phyloP scores from a whole-genome alignment of 2,329 filamentous ascomycete species.

The Scedosporium minutisporum region DNA sequence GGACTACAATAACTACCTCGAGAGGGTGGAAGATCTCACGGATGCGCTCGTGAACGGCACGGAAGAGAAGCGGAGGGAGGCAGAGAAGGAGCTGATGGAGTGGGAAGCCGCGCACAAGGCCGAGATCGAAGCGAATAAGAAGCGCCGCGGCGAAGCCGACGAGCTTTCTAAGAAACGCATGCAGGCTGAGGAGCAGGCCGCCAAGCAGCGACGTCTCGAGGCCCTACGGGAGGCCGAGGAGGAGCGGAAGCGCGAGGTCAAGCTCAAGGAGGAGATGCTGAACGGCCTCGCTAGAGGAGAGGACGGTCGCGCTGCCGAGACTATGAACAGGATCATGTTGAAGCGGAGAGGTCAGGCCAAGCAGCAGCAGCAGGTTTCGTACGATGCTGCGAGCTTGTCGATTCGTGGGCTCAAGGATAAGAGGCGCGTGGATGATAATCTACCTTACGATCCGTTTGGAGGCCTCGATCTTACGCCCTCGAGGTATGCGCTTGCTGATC shows the following conservation, averaged over 20 bases:
- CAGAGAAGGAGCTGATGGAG: conserved; percentile 35
- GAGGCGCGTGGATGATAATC: conserved; percentile 39
- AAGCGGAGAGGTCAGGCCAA: conserved; percentile 58
- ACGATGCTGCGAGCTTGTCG: conserved; percentile 34
- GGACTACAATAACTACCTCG: conserved; percentile 89
- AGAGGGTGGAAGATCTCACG: conserved; percentile 82
- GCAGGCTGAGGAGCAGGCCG: conserved; percentile 57
- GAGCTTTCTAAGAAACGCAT: conserved; percentile 44
- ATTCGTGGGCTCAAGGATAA: conserved; percentile 65
- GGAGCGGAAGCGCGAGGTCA: conserved; percentile 53
- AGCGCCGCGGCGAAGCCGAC: conserved; percentile 45
- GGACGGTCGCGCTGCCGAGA: conserved; percentile 47
- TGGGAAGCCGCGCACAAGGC: conserved; percentile 68
- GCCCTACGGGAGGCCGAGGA: conserved; percentile 61
- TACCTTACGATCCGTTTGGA: conserved; percentile 81
- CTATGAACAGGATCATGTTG: conserved; percentile 53
- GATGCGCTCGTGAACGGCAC: conserved; percentile 73
- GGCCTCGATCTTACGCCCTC: conserved; percentile 59
- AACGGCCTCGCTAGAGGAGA: conserved; percentile 56
- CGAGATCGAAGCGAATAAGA: conserved; percentile 54
- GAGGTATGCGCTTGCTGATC: conserved; percentile 52
- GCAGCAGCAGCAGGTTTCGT: conserved; percentile 25
- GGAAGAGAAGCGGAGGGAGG: conserved; percentile 47
- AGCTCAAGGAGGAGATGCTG: conserved; percentile 59
- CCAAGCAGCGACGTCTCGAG: conserved; percentile 47